Evolutionary conservation across 768 basidiomycete genomes (phyloP), one percentile per base, ranked within the genome.

Genomic region (Panaeolus papilionaceus): DNA sequence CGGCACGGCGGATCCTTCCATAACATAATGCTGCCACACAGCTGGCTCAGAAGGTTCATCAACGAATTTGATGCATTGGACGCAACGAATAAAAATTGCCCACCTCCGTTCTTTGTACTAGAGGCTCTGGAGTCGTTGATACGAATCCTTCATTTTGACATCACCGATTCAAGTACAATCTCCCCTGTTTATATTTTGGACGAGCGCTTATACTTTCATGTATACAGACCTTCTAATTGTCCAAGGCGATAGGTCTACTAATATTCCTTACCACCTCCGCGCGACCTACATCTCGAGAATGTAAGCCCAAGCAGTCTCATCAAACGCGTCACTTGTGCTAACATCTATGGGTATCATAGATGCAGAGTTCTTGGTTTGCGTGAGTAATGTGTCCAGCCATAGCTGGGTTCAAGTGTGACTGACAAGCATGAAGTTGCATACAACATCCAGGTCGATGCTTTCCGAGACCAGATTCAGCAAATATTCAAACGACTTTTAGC

Each of bases 41-140:
- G 64, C 37, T 64, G 64, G 64, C 38, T 64, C 45, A 64, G 47
- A 20, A 47, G 45, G 38, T 18, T 64, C n/a, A 38, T 64, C 45
- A 28, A 7, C 26, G 49, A 51, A 9, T 51, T 51, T 28, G 49
- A 51, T 8, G 6, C 49, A 51, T 14, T 14, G 8, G 49, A 51
- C 26, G 26, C 49, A 9, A 51, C 7, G 26, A 51, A 51, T 28
- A 51, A 51, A 28, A 28, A 10, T 4, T 28, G 49, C 14, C 49
- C 7, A 28, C 23, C 14, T 11, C 49, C 49, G 1, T 51, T 51
- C 26, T 12, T 28, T 20, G 11, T 51, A 14, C 26, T 51, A 10
- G 26, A 18, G 6, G 23, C 49, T 23, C 23, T 51, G 23, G 49
- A 51, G 18, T 26, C 49, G 49, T 12, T 51, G 49, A 51, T 51